Conservation (phyloP, 192 early-diverging fungal genomes). For the Entomortierella chlamydospora region DNA sequence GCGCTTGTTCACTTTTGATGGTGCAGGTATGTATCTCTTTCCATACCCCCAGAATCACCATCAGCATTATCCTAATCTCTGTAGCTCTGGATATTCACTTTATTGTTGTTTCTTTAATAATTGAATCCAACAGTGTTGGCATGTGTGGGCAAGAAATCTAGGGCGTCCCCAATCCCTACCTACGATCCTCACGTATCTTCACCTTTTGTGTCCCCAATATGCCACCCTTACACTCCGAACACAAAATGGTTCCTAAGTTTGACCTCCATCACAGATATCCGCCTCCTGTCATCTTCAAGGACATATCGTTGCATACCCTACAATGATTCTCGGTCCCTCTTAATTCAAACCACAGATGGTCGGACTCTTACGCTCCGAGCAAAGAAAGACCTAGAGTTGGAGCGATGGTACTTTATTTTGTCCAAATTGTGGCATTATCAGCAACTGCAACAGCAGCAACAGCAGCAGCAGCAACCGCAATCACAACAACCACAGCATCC, state of each 20-base stretch:
- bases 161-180: constrained; percentile 17
- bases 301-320: constrained; percentile 23
- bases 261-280: constrained; percentile 19
- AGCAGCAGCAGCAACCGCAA: background rate
- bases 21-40: constrained; percentile 20
- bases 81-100: background rate
- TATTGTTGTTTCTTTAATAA: background rate
- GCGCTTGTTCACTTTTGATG: constrained; percentile 46
- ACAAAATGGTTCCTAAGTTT: constrained; percentile 33
- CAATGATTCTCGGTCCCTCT: constrained; percentile 10
- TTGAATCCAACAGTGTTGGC: constrained; percentile 13
- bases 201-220: constrained; percentile 23
- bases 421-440: constrained; percentile 35
- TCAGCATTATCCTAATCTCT: too few relatives aligned
- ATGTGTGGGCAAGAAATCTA: constrained; percentile 23
- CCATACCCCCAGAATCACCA: background rate
- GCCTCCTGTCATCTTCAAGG: constrained; percentile 5
- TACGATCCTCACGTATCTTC: constrained; percentile 45
- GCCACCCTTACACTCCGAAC: constrained; percentile 21
- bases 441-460: constrained; percentile 4
- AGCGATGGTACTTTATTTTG: constrained; percentile 37
- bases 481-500: background rate
- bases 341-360: constrained; percentile 24
- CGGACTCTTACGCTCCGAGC: constrained; percentile 15
- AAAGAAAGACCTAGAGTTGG: constrained; percentile 32